Conservation (phyloP, 2,329 filamentous ascomycete genomes). For the Colletotrichum caudatum region DNA sequence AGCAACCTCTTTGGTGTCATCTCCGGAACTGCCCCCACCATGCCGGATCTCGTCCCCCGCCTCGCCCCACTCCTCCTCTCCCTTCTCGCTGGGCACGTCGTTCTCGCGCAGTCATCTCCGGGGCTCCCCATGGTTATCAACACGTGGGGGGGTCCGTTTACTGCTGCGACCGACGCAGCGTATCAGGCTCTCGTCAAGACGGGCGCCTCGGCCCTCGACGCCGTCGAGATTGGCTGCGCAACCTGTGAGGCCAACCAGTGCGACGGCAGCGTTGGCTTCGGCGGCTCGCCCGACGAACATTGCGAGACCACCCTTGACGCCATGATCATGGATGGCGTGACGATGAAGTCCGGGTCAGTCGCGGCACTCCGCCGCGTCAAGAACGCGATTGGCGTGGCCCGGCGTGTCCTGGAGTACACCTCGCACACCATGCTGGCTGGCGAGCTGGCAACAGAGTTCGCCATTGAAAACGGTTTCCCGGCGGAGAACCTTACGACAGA, state of each 20-base stretch:
- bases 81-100: slow-evolving; percentile 36
- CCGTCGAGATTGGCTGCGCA: slow-evolving; percentile 63
- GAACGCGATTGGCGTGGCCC: slow-evolving; percentile 63
- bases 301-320: slow-evolving; percentile 71
- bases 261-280: slow-evolving; percentile 66
- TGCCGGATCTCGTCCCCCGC: slow-evolving; percentile 31
- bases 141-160: slow-evolving; percentile 67
- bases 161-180: slow-evolving; percentile 63
- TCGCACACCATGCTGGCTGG: slow-evolving; percentile 64
- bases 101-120: slow-evolving; percentile 48
- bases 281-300: slow-evolving; percentile 66
- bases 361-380: slow-evolving; percentile 62
- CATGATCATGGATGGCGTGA: slow-evolving; percentile 68
- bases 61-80: slow-evolving; percentile 32
- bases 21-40: slow-evolving; percentile 14
- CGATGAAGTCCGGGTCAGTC: slow-evolving; percentile 66
- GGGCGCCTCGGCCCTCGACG: slow-evolving; percentile 59
- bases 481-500: slow-evolving; percentile 58
- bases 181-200: slow-evolving; percentile 53
- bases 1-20: background rate
- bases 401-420: slow-evolving; percentile 64
- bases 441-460: slow-evolving; percentile 66
- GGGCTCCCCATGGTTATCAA: slow-evolving; percentile 64
- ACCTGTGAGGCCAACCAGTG: slow-evolving; percentile 66
- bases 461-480: slow-evolving; percentile 62